phyloP scores from a whole-genome alignment of 805 yeast species.

The Zygosaccharomyces bisporus region DNA sequence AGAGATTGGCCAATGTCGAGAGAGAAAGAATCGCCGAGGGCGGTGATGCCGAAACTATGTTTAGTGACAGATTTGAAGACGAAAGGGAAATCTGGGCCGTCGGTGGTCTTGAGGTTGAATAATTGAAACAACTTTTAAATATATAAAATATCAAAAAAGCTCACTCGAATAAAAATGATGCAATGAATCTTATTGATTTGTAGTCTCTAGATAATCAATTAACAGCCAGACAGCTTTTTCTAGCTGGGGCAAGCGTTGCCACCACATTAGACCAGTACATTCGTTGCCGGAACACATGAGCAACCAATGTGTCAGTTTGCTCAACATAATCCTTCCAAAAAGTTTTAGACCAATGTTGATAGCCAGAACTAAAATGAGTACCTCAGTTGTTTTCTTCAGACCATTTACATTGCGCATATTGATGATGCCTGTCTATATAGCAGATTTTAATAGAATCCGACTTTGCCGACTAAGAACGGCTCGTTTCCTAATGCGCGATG shows the following conservation, averaged over 20 bases:
- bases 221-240: conserved; percentile 28
- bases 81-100: conserved; percentile 85
- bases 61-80: conserved; percentile 81
- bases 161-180: neutral
- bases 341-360: conserved; percentile 15
- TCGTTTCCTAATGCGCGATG: conserved; percentile 29
- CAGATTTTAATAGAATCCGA: neutral
- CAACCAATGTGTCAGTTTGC: conserved; percentile 13
- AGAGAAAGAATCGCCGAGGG: conserved; percentile 86
- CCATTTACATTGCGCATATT: conserved; percentile 1
- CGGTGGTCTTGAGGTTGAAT: conserved; percentile 54
- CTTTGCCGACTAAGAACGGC: conserved; percentile 10
- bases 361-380: conserved; percentile 13
- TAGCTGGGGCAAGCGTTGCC: conserved; percentile 26
- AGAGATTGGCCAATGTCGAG: conserved; percentile 79
- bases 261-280: conserved; percentile 25
- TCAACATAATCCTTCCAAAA: conserved; percentile 8
- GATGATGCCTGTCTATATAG: neutral
- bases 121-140: conserved; percentile 20
- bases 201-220: conserved; percentile 20
- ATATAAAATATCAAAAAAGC: neutral
- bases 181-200: neutral
- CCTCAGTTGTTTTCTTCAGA: conserved; percentile 7
- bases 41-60: conserved; percentile 83
- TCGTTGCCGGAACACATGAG: conserved; percentile 20